A percentile compares a stretch with the other conserved stretches of the same genome.
Conservation (phyloP, 257 asterid genomes). For the Solanum phureja region DNA sequence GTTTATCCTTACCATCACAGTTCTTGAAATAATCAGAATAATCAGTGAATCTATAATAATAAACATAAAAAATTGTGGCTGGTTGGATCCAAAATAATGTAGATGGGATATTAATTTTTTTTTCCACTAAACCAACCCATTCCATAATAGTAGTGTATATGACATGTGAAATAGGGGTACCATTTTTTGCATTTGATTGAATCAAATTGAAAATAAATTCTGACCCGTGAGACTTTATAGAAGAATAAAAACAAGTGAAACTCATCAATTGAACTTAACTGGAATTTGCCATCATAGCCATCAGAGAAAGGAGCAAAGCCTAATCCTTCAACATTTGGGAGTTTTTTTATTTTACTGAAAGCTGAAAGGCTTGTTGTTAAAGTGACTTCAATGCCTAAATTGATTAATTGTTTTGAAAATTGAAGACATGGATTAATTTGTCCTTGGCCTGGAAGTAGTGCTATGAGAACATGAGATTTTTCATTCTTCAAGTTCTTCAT, state of each 20-base stretch:
- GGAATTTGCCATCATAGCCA: background rate
- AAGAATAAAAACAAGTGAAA: background rate
- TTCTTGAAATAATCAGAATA: background rate
- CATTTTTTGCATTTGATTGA: background rate
- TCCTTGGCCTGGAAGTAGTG: conserved; percentile 16
- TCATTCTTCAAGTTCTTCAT: no score
- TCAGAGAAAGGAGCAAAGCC: background rate
- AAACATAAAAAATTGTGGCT: background rate
- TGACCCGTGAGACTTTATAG: background rate
- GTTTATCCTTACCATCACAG: background rate
- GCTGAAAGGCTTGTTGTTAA: background rate
- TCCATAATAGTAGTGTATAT: background rate
- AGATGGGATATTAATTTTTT: no score
- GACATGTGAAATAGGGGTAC: background rate
- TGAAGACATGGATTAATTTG: conserved; percentile 17
- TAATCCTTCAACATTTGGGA: background rate
- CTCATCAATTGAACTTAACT: background rate
- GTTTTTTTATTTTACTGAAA: background rate
- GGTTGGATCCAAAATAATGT: background rate
- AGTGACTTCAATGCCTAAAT: conserved; percentile 3
- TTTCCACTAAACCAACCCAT: no score
- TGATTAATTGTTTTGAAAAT: background rate
- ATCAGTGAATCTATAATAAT: background rate
- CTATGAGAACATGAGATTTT: conserved; percentile 8
- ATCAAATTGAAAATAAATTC: background rate